These are phyloP conservation scores for Thuidium tamariscinum DNA, from an alignment of 225 moss, liverwort and hornwort species.

Conservation along the genomic window DNA sequence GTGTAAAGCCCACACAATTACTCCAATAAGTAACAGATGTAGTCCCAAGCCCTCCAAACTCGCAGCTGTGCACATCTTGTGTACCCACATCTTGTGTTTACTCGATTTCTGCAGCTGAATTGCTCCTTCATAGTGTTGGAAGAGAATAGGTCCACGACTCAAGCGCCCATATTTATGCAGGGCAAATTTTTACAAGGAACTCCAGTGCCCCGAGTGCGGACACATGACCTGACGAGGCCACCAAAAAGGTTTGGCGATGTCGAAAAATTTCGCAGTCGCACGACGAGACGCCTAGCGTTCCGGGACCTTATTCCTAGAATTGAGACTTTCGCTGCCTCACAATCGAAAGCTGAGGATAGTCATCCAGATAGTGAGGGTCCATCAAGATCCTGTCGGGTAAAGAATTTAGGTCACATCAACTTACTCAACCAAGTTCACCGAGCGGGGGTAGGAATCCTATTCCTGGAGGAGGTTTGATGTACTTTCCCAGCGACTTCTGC, in stretches of 20 bases:
- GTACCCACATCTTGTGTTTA: not conserved
- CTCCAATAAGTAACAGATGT: not conserved
- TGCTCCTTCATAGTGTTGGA: not conserved
- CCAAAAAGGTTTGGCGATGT: not conserved
- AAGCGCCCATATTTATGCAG: not conserved
- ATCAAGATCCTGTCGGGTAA: not conserved
- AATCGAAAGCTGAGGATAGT: not conserved
- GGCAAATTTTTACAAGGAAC: not conserved
- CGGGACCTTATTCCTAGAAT: not conserved
- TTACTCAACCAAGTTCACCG: not conserved
- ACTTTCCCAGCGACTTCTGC: slow-evolving; percentile 64
- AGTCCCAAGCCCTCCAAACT: not conserved
- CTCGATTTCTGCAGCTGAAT: not conserved
- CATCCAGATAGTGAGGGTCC: not conserved
- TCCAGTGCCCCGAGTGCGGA: not conserved
- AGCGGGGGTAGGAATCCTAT: slow-evolving; percentile 22
- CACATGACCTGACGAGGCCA: not conserved
- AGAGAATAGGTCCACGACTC: not conserved
- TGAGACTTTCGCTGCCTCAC: not conserved
- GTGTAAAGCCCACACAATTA: not conserved
- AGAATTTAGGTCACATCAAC: not conserved
- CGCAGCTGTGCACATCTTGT: not conserved
- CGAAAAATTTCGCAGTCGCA: not conserved
- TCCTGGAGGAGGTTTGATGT: slow-evolving; percentile 33
- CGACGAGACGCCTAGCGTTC: not conserved